Conservation (phyloP, 768 basidiomycete species). For the Plicaturopsis crispa region DNA sequence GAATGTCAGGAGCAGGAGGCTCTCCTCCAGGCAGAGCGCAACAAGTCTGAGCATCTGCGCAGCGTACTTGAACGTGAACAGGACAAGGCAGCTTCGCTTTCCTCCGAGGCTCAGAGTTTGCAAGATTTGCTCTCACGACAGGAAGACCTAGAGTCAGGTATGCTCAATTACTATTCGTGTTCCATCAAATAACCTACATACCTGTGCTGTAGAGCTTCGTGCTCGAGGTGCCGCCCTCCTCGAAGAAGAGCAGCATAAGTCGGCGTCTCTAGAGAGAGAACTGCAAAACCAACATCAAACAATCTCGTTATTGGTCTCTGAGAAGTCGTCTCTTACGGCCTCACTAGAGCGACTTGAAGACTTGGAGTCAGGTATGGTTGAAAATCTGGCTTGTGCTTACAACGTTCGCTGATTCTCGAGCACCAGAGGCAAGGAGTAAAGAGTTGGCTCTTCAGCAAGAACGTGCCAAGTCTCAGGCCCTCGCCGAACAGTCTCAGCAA, state of each 20-base stretch:
- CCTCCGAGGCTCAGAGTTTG: too few relatives aligned
- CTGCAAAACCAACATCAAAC: slow-evolving; percentile 63
- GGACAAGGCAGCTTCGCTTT: too few relatives aligned
- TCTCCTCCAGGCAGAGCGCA: slow-evolving; percentile 15
- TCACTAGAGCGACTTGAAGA: slow-evolving; percentile 52
- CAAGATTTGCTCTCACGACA: too few relatives aligned
- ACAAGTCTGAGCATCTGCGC: too few relatives aligned
- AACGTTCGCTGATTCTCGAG: slow-evolving; percentile 2
- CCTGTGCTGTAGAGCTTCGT: slow-evolving; percentile 2
- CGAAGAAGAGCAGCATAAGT: slow-evolving; percentile 23
- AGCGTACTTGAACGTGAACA: too few relatives aligned
- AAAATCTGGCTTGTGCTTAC: background rate
- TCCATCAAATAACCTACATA: too few relatives aligned
- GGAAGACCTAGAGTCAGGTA: too few relatives aligned
- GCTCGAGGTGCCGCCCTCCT: slow-evolving; percentile 14
- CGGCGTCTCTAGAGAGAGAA: too few relatives aligned
- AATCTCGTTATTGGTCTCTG: slow-evolving; percentile 69
- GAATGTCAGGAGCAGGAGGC: slow-evolving; percentile 10
- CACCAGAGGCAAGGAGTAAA: slow-evolving; percentile 35
- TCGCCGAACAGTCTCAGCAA: slow-evolving; percentile 34
- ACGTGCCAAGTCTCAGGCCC: slow-evolving; percentile 26
- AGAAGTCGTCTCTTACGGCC: slow-evolving; percentile 54
- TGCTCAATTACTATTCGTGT: too few relatives aligned
- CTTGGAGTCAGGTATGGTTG: slow-evolving; percentile 51
- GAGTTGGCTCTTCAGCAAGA: slow-evolving; percentile 36